phyloP scores from a whole-genome alignment of 495 filamentous ascomycete genomes.

The Cercophora samala region DNA sequence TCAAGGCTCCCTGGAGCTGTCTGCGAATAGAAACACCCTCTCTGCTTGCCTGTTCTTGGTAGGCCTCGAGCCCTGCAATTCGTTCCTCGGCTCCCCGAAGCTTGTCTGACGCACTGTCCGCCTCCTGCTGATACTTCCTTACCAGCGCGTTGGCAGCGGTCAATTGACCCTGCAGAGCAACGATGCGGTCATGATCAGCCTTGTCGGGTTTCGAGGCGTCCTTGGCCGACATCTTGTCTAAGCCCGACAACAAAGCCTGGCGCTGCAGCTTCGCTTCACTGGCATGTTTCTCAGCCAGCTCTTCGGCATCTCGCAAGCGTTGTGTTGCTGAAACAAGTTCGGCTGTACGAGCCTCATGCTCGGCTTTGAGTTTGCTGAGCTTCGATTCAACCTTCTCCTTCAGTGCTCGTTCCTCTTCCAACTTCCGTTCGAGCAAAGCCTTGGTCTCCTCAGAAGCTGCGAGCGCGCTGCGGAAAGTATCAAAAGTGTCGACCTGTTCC shows the following conservation, averaged over 20 bases:
- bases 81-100: constrained; percentile 89
- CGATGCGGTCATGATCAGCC: constrained; percentile 69
- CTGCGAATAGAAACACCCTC: constrained; percentile 85
- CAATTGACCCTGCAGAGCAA: constrained; percentile 74
- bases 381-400: constrained; percentile 77
- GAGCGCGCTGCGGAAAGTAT: constrained; percentile 73
- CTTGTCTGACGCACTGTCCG: constrained; percentile 84
- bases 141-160: constrained; percentile 73
- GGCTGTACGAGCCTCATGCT: constrained; percentile 77
- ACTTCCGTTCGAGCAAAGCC: constrained; percentile 68
- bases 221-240: constrained; percentile 64
- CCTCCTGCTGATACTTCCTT: constrained; percentile 81
- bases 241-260: constrained; percentile 73
- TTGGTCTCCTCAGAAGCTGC: constrained; percentile 73
- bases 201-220: constrained; percentile 50
- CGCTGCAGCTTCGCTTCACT: constrained; percentile 85
- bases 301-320: constrained; percentile 80
- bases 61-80: constrained; percentile 92
- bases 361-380: constrained; percentile 70
- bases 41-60: constrained; percentile 93
- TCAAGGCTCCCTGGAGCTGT: constrained; percentile 78
- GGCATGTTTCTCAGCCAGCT: constrained; percentile 82
- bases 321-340: constrained; percentile 75
- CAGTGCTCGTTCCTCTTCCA: constrained; percentile 77
- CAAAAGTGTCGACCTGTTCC: constrained; percentile 69